Base-by-base conservation (phyloP, 2,329 filamentous ascomycete species). In the Helminthosporium solani region DNA sequence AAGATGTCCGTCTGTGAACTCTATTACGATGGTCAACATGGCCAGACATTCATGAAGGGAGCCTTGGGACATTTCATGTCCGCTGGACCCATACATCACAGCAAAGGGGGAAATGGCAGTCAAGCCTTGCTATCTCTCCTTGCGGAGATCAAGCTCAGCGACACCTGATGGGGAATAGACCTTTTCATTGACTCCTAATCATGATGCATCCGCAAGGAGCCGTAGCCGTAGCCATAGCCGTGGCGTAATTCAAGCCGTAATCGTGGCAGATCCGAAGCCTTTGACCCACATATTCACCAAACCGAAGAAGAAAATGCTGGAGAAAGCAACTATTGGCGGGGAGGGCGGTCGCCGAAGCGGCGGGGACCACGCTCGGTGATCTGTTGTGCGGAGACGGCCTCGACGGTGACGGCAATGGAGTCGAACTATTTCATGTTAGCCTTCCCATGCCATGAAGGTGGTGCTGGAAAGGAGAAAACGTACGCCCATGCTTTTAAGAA, bases 401-500 rank as follows among this genome's bases (percentile, higher is more conserved):
- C 85, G 70, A 97, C 90, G 79, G 95, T 96, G 86, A 96, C 90
- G 75, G 92, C 88, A 77, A 99, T 91, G 64, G 85, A 84, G 78
- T 99, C 94, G 82, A 99, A 99, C 91, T 96, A 68, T 23, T 4
- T 19, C 18, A 11, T 34, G 45, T 63, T 42, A 61, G 55, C 40
- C 33, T 19, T 5, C 23, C 9, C 6, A 25, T 25, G 23, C n/a
- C 20, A 25, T n/a, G 16, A 19, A 19, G 16, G 2, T 6, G 16
- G 23, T 28, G 19, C 16, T 14, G 20, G 14, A 6, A 25, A 19
- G 27, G 15, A n/a, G 31, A 28, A 53, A 69, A 91, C 91, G 70
- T 92, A 96, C 91, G 77, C 94, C 94, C 70, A 99, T 84, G 83
- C 87, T 89, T 89, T 99, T 99, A 73, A 99, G 84, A 96, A 99